Percentiles rank a stretch among this genome's conserved stretches.
Evolutionary conservation across 1,139 yeast genomes (phyloP).

Genomic region (Saccharomyces hybrid): DNA sequence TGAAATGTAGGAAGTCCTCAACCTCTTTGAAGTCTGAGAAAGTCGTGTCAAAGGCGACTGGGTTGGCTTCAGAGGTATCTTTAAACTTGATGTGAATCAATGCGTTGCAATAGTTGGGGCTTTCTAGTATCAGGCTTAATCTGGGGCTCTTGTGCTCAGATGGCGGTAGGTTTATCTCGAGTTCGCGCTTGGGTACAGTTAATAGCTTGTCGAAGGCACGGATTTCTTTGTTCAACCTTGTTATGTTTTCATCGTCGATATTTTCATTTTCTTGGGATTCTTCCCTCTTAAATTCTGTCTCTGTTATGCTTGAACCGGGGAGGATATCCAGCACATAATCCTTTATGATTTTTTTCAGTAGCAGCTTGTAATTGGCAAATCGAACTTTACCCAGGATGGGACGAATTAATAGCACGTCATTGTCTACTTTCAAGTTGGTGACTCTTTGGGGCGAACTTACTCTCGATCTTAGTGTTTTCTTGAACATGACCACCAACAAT

Average conservation of each 20-base stretch:
- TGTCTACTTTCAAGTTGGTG: conserved; percentile 7
- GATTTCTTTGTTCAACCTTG: conserved; percentile 22
- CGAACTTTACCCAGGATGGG: conserved; percentile 31
- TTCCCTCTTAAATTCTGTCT: not conserved
- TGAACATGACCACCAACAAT: conserved; percentile 35
- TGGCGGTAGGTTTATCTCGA: conserved; percentile 13
- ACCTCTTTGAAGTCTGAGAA: conserved; percentile 31
- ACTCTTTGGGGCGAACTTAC: conserved; percentile 10
- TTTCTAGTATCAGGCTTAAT: conserved; percentile 18
- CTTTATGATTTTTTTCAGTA: conserved; percentile 25
- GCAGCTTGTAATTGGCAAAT: conserved; percentile 25
- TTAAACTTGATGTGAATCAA: conserved; percentile 19
- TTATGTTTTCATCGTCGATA: conserved; percentile 17
- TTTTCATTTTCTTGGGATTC: not conserved
- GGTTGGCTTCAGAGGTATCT: conserved; percentile 4
- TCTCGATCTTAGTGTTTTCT: conserved; percentile 37
- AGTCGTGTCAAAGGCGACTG: conserved; percentile 20
- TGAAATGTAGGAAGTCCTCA: conserved; percentile 31
- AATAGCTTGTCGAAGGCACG: conserved; percentile 20
- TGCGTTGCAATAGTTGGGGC: conserved; percentile 31
- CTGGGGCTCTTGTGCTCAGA: conserved; percentile 8
- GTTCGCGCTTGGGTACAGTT: conserved; percentile 19
- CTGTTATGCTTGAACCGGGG: conserved; percentile 12
- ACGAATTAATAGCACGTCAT: conserved; percentile 24
- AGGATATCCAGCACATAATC: conserved; percentile 22